Conservation (phyloP, 768 basidiomycete species). For the Termitomyces sp. region DNA sequence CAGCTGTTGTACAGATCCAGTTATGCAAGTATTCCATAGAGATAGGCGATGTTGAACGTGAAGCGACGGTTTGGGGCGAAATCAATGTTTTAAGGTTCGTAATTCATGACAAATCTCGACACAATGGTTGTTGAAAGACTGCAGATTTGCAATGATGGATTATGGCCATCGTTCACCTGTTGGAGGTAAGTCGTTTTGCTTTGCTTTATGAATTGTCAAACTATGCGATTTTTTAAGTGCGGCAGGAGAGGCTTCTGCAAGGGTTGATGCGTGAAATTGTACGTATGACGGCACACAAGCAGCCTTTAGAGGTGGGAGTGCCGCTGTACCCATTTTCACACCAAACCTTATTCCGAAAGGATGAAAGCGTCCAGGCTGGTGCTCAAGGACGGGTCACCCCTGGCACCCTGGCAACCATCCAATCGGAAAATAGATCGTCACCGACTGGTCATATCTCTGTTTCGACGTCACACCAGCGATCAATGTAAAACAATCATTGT, state of each 20-base stretch:
- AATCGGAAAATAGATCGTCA: slow-evolving; percentile 22
- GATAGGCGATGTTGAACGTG: slow-evolving; percentile 65
- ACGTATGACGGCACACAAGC: slow-evolving; percentile 74
- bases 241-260: slow-evolving; percentile 78
- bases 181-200: slow-evolving; percentile 52
- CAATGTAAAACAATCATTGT: slow-evolving; percentile 15
- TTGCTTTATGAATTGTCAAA: slow-evolving; percentile 2
- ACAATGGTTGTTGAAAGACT: not conserved
- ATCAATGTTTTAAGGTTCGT: slow-evolving; percentile 76
- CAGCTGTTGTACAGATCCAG: slow-evolving; percentile 82
- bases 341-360: slow-evolving; percentile 52
- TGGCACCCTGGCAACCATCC: slow-evolving; percentile 38
- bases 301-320: slow-evolving; percentile 74
- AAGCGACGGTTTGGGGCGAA: slow-evolving; percentile 82
- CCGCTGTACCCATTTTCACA: slow-evolving; percentile 83
- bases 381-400: slow-evolving; percentile 31
- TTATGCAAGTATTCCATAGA: slow-evolving; percentile 85
- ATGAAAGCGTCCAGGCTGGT: slow-evolving; percentile 26
- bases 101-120: not conserved
- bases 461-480: slow-evolving; percentile 11
- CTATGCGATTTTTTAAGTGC: slow-evolving; percentile 40
- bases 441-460: slow-evolving; percentile 8
- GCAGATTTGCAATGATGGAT: slow-evolving; percentile 77
- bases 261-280: slow-evolving; percentile 84
- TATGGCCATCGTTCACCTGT: slow-evolving; percentile 80